Conservation (phyloP, 495 filamentous ascomycete genomes). For the Lasiosphaeriaceae sp. region DNA sequence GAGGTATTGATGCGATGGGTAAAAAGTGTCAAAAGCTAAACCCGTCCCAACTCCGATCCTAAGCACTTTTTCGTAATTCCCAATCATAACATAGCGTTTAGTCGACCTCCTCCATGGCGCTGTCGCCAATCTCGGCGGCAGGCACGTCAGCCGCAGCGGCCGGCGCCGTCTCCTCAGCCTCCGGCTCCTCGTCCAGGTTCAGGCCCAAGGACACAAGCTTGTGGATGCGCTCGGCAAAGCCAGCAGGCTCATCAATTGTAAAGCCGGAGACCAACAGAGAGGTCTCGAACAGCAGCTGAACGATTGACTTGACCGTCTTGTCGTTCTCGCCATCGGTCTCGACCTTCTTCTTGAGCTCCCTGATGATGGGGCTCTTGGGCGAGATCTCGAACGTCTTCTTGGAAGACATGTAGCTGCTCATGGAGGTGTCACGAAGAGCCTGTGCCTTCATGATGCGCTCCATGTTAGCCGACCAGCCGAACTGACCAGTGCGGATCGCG, state of each 20-base stretch:
- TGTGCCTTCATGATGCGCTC: conserved; percentile 99
- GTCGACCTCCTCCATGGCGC: conserved; percentile 67
- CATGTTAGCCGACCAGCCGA: conserved; percentile 99
- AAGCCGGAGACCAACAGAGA: conserved; percentile 97
- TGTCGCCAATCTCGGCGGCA: conserved; percentile 54
- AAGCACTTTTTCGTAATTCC: conserved; percentile 40
- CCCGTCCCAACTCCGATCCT: conserved; percentile 42
- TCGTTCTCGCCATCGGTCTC: conserved; percentile 95
- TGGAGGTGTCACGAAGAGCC: conserved; percentile 98
- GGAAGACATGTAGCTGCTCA: conserved; percentile 99
- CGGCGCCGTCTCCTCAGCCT: conserved; percentile 63
- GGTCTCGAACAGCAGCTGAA: conserved; percentile 96
- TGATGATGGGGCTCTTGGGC: conserved; percentile 95
- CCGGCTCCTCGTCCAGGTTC: conserved; percentile 88
- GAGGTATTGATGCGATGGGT: conserved; percentile 31
- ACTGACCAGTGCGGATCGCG: conserved; percentile 99
- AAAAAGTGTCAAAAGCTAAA: conserved; percentile 34
- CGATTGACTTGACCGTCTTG: conserved; percentile 97
- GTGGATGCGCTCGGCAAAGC: conserved; percentile 98
- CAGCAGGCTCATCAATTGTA: conserved; percentile 97
- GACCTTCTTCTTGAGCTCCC: conserved; percentile 98
- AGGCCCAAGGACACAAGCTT: conserved; percentile 95
- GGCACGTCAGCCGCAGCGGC: conserved; percentile 43
- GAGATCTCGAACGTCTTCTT: conserved; percentile 99
- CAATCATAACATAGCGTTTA: conserved; percentile 38